These are phyloP conservation scores for Ophiostoma piceae DNA, from an alignment of 2,329 filamentous ascomycete genomes.

Conservation along the genomic window DNA sequence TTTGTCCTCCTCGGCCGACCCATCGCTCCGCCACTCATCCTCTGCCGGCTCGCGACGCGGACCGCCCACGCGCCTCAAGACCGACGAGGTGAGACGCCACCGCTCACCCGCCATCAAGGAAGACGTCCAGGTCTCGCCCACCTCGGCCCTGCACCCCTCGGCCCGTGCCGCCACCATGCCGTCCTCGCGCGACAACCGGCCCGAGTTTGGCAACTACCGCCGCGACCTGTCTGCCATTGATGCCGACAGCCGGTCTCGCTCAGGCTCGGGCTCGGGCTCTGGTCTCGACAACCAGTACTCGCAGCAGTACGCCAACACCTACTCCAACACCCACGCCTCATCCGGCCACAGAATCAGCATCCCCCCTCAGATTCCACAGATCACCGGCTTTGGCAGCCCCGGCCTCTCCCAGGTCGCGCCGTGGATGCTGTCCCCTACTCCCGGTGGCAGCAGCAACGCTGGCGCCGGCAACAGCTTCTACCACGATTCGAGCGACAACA, in stretches of 20 bases:
- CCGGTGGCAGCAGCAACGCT: conserved; percentile 38
- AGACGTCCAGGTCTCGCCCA: conserved; percentile 47
- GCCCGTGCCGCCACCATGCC: conserved; percentile 39
- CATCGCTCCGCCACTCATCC: conserved; percentile 21
- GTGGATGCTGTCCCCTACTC: conserved; percentile 37
- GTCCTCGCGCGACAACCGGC: conserved; percentile 52
- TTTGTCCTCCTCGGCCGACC: conserved; percentile 16
- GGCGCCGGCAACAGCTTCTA: conserved; percentile 54
- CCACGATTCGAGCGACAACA: conserved; percentile 69
- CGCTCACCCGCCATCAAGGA: conserved; percentile 30
- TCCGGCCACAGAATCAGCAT: conserved; percentile 33
- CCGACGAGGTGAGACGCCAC: conserved; percentile 41
- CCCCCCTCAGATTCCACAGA: conserved; percentile 55
- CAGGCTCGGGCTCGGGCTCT: background rate
- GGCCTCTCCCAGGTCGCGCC: conserved; percentile 51
- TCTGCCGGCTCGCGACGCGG: conserved; percentile 33
- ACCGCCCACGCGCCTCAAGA: conserved; percentile 50
- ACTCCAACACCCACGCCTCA: background rate
- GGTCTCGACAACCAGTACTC: background rate
- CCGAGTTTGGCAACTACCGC: conserved; percentile 64
- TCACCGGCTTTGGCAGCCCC: conserved; percentile 47
- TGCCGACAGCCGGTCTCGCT: background rate
- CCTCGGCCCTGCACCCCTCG: conserved; percentile 35
- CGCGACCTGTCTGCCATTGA: conserved; percentile 67
- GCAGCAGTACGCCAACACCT: background rate